Evolutionary conservation across 2,329 filamentous ascomycete species (phyloP).

Genomic region (Niveomyces coronatus): DNA sequence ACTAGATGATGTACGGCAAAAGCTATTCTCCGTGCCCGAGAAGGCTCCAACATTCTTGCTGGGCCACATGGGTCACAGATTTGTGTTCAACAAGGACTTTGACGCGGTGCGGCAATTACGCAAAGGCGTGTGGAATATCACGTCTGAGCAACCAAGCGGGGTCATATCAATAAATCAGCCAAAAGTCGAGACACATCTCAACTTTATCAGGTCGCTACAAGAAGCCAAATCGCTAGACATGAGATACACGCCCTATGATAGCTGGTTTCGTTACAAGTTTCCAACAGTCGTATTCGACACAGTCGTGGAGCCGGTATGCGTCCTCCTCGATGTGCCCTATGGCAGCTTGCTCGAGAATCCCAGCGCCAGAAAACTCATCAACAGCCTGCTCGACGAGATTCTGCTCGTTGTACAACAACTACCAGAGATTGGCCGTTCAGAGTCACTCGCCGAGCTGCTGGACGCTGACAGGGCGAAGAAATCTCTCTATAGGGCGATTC

Average conservation of each 20-base stretch:
- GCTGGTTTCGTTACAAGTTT: conserved; percentile 64
- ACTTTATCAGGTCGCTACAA: conserved; percentile 14
- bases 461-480: conserved; percentile 51
- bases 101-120: conserved; percentile 29
- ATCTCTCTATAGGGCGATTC: conserved; percentile 36
- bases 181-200: conserved; percentile 13
- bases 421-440: conserved; percentile 59
- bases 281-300: conserved; percentile 67
- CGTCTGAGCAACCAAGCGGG: conserved; percentile 12
- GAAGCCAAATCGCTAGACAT: conserved; percentile 9
- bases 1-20: conserved; percentile 63
- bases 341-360: conserved; percentile 59
- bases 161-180: conserved; percentile 11
- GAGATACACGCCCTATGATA: conserved; percentile 26
- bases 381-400: conserved; percentile 65
- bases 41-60: conserved; percentile 66
- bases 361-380: conserved; percentile 54
- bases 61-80: conserved; percentile 45
- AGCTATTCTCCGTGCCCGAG: conserved; percentile 56
- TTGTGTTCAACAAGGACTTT: conserved; percentile 31
- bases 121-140: conserved; percentile 22
- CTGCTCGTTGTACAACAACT: conserved; percentile 58
- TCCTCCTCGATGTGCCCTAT: conserved; percentile 67
- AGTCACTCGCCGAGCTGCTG: conserved; percentile 45
- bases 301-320: conserved; percentile 72